Conservation (phyloP, 352 stramenopile species). For the Phytophthora sojae region DNA sequence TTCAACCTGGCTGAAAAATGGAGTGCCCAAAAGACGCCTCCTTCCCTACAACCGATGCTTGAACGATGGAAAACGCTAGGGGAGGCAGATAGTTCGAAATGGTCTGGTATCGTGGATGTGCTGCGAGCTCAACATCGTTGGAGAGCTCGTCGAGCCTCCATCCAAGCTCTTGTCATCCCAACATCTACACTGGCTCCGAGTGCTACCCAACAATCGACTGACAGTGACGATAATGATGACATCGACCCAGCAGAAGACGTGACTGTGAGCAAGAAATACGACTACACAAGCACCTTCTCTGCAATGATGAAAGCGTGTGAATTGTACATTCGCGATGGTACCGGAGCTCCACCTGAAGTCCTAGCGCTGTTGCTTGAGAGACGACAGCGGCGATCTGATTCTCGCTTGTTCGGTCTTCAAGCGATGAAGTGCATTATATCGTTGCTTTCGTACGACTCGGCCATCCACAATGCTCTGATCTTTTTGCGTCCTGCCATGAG, state of each 20-base stretch:
- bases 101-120: conserved; percentile 87
- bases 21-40: conserved; percentile 83
- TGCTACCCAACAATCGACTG: conserved; percentile 4
- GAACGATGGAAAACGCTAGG: conserved; percentile 84
- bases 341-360: conserved; percentile 83
- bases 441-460: conserved; percentile 78
- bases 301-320: conserved; percentile 89
- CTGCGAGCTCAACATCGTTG: conserved; percentile 78
- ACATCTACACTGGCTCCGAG: background rate
- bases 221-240: conserved; percentile 14
- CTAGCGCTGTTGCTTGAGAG: conserved; percentile 75
- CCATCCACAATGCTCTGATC: conserved; percentile 77
- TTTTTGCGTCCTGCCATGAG: conserved; percentile 87
- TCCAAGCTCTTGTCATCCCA: conserved; percentile 28
- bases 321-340: conserved; percentile 86
- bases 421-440: conserved; percentile 83
- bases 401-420: conserved; percentile 79
- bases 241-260: conserved; percentile 25
- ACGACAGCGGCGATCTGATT: conserved; percentile 76
- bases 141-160: conserved; percentile 61
- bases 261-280: conserved; percentile 43
- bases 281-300: conserved; percentile 73
- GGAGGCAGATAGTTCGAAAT: conserved; percentile 84
- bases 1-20: conserved; percentile 90
- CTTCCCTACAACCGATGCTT: conserved; percentile 86